Evolutionary conservation across 306 rosid species (phyloP).

Genomic region (Vigna reflexopilosa): DNA sequence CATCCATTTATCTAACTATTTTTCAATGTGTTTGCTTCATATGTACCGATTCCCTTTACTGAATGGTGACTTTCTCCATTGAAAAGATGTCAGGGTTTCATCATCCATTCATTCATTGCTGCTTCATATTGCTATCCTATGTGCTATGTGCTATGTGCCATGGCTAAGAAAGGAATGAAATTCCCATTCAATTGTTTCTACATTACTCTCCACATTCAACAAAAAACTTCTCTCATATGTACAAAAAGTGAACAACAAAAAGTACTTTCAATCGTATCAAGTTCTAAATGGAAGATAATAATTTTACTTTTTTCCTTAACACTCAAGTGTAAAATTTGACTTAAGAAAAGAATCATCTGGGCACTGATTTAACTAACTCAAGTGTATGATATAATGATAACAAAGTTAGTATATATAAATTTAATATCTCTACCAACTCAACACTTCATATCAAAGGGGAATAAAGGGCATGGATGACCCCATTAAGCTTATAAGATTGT

Average conservation of each 20-base stretch:
- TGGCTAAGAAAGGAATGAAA: constrained; percentile 43
- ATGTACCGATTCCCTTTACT: constrained; percentile 3
- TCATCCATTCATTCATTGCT: neutral
- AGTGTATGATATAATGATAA: neutral
- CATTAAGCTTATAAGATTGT: constrained; percentile 41
- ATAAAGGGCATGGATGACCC: constrained; percentile 54
- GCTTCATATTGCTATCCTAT: constrained; percentile 33
- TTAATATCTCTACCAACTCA: constrained; percentile 39
- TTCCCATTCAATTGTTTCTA: neutral
- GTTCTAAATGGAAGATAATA: neutral
- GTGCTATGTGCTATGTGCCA: constrained; percentile 1
- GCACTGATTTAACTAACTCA: constrained; percentile 2
- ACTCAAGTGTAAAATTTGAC: neutral
- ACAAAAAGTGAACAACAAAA: neutral
- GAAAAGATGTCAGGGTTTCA: constrained; percentile 27
- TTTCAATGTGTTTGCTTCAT: constrained; percentile 15
- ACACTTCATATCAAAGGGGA: constrained; percentile 48
- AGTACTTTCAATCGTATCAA: neutral
- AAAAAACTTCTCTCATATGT: neutral
- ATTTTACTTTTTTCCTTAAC: neutral
- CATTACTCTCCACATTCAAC: neutral
- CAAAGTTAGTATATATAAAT: neutral
- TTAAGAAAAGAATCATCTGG: neutral
- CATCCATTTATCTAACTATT: constrained; percentile 13
- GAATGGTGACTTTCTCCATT: constrained; percentile 23